Evolutionary conservation across 176 grass and related monocot species (phyloP).

Genomic region (Dactylis glomerata): DNA sequence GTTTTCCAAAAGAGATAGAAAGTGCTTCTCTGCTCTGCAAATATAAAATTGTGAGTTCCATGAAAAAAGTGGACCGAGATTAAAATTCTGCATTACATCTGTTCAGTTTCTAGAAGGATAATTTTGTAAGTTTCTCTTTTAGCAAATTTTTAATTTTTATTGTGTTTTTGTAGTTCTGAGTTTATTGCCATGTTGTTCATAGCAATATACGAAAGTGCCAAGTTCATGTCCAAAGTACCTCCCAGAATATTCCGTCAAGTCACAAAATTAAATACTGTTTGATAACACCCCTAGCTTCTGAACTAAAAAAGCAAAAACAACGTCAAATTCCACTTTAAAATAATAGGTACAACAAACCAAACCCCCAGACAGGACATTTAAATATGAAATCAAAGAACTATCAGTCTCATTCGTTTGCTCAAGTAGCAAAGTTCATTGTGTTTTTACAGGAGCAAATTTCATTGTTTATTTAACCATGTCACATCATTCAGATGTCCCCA

Average conservation of each 20-base stretch:
- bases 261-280: background rate
- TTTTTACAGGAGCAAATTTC: background rate
- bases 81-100: background rate
- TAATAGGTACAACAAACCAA: background rate
- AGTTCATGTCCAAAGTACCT: background rate
- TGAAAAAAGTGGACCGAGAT: background rate
- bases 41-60: background rate
- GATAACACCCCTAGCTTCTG: background rate
- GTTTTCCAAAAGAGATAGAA: background rate
- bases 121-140: background rate
- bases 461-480: background rate
- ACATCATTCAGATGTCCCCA: conserved; percentile 3
- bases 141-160: background rate
- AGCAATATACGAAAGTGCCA: conserved; percentile 13
- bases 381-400: background rate
- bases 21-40: background rate
- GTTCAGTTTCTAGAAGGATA: background rate
- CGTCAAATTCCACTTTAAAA: background rate
- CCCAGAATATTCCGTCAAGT: conserved; percentile 27
- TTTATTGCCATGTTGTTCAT: conserved; percentile 16
- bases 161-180: background rate
- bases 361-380: background rate
- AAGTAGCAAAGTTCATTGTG: background rate
- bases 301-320: background rate
- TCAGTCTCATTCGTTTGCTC: conserved; percentile 17